A percentile compares a stretch with the other conserved stretches of the same genome.
phyloP scores from a whole-genome alignment of 129 eudicot species.

The Solidago caesia region DNA sequence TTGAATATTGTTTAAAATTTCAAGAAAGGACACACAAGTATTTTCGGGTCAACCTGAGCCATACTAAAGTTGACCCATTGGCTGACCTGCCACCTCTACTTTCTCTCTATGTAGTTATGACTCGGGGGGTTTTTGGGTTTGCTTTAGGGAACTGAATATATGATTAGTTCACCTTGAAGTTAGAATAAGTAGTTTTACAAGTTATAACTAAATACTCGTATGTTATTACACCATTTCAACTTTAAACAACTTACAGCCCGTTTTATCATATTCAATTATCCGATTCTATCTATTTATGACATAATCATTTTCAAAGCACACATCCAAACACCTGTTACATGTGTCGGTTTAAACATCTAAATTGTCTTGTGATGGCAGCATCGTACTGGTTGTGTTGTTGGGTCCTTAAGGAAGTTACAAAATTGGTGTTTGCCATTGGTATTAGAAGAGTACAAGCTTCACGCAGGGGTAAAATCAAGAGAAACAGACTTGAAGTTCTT shows the following conservation, averaged over 20 bases:
- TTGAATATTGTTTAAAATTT: no score
- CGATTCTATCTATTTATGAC: not conserved
- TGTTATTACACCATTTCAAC: no score
- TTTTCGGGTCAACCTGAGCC: no score
- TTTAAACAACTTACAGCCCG: no score
- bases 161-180: not conserved
- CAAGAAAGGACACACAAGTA: no score
- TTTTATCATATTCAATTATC: not conserved
- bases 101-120: not conserved
- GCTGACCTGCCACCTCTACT: no score
- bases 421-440: slow-evolving; percentile 61
- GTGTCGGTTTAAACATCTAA: not conserved
- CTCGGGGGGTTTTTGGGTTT: not conserved
- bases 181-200: not conserved
- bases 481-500: slow-evolving; percentile 44
- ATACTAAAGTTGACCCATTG: no score
- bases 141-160: not conserved
- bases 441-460: slow-evolving; percentile 56
- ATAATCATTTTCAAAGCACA: not conserved
- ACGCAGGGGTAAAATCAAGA: slow-evolving; percentile 53
- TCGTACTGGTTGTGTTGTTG: slow-evolving; percentile 72
- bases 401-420: slow-evolving; percentile 58
- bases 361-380: slow-evolving; percentile 42
- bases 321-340: not conserved
- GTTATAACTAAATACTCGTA: not conserved